These are phyloP conservation scores for Russula griseocarnosa DNA, from an alignment of 768 basidiomycete species.

Conservation along the genomic window DNA sequence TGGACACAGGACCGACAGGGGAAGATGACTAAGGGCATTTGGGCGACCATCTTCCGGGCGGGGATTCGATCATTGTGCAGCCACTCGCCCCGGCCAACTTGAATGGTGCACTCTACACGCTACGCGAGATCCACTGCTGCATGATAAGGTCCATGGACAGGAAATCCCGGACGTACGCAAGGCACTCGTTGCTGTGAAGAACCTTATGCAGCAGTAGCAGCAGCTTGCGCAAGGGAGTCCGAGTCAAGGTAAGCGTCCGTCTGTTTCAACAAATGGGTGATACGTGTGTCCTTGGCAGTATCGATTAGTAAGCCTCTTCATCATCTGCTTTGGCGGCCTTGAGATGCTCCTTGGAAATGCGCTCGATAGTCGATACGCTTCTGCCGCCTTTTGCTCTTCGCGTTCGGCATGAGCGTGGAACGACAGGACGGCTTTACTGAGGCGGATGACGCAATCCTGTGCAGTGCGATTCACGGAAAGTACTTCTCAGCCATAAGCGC, in stretches of 20 bases:
- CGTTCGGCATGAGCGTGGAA: slow-evolving; percentile 92
- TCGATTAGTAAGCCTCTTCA: slow-evolving; percentile 99
- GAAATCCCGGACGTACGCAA: slow-evolving; percentile 89
- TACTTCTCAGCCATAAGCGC: slow-evolving; percentile 75
- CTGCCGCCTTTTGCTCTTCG: slow-evolving; percentile 98
- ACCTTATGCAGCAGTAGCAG: too few species aligned
- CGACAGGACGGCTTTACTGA: slow-evolving; percentile 74
- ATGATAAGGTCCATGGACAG: slow-evolving; percentile 79
- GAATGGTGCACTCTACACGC: slow-evolving; percentile 80
- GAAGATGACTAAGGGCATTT: too few species aligned
- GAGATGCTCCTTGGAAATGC: slow-evolving; percentile 95
- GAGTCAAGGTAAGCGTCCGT: slow-evolving; percentile 95
- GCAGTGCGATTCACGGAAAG: slow-evolving; percentile 56
- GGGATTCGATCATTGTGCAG: slow-evolving; percentile 45
- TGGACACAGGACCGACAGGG: too few species aligned
- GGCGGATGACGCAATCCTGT: slow-evolving; percentile 51
- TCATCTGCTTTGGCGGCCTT: slow-evolving; percentile 97
- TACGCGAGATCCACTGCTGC: slow-evolving; percentile 85
- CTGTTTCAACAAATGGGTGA: slow-evolving; percentile 91
- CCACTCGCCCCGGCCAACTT: slow-evolving; percentile 84
- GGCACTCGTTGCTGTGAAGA: slow-evolving; percentile 81
- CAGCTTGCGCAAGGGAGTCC: slow-evolving; percentile 90
- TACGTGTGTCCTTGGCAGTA: slow-evolving; percentile 97
- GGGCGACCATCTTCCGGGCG: slow-evolving; percentile 46
- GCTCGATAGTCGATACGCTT: slow-evolving; percentile 93